Percentiles rank a stretch among this genome's conserved stretches.
phyloP scores from a whole-genome alignment of 192 early-diverging fungal species.

The Jimgerdemannia flammicorona region DNA sequence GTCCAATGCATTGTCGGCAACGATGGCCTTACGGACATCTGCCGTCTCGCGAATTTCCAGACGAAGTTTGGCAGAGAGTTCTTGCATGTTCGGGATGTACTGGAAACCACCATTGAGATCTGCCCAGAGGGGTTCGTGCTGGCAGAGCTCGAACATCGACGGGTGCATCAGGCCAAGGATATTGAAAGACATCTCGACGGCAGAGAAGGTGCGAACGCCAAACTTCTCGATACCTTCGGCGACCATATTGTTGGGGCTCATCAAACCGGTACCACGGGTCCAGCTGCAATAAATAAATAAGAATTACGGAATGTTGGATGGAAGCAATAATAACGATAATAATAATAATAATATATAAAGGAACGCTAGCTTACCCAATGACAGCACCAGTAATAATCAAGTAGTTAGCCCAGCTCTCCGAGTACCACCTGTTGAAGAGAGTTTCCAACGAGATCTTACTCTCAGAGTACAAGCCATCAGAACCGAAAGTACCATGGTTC shows the following conservation, averaged over 20 bases:
- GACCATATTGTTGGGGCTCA: slow-evolving; percentile 87
- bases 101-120: slow-evolving; percentile 91
- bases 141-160: slow-evolving; percentile 66
- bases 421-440: slow-evolving; percentile 85
- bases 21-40: slow-evolving; percentile 83
- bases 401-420: slow-evolving; percentile 87
- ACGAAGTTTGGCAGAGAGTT: slow-evolving; percentile 70
- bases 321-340: neutral
- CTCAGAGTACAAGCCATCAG: slow-evolving; percentile 90
- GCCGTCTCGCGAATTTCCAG: slow-evolving; percentile 77
- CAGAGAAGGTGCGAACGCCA: slow-evolving; percentile 90
- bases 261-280: slow-evolving; percentile 96
- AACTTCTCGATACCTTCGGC: slow-evolving; percentile 83
- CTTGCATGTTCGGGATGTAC: slow-evolving; percentile 81
- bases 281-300: slow-evolving; percentile 34
- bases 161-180: slow-evolving; percentile 85
- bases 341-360: slow-evolving; percentile 7
- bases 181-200: slow-evolving; percentile 93
- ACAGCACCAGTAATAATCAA: slow-evolving; percentile 86
- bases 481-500: slow-evolving; percentile 95
- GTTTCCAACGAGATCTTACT: slow-evolving; percentile 94
- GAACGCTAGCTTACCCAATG: slow-evolving; percentile 58
- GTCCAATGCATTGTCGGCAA: slow-evolving; percentile 73
- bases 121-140: slow-evolving; percentile 79
- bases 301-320: neutral